Evolutionary conservation across 2,329 filamentous ascomycete species (phyloP).

Genomic region (Epichloe festucae): DNA sequence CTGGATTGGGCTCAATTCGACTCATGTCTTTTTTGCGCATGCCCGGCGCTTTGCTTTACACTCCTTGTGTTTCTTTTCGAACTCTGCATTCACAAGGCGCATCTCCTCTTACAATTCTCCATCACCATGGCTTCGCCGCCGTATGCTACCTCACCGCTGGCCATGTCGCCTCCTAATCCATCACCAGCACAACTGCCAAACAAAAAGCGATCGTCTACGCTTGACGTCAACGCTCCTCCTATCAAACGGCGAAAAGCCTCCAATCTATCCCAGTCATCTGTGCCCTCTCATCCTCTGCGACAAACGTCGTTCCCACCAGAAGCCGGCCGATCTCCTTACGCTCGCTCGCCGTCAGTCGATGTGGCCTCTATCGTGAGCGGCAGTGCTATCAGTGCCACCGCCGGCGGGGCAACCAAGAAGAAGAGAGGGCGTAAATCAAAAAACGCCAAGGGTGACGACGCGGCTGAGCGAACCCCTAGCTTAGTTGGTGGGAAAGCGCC

Average conservation of each 20-base stretch:
- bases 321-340: slow-evolving; percentile 35
- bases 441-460: slow-evolving; percentile 32
- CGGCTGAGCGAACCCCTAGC: slow-evolving; percentile 31
- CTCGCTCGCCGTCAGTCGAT: slow-evolving; percentile 54
- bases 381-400: slow-evolving; percentile 37
- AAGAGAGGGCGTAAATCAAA: slow-evolving; percentile 51
- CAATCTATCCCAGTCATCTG: slow-evolving; percentile 40
- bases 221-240: slow-evolving; percentile 37
- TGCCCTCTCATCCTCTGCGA: slow-evolving; percentile 54
- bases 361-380: slow-evolving; percentile 47
- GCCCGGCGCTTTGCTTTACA: too few species aligned
- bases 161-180: slow-evolving; percentile 42
- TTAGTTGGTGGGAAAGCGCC: slow-evolving; percentile 27
- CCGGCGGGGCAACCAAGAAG: slow-evolving; percentile 35
- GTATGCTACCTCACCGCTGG: slow-evolving; percentile 34
- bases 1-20: background rate
- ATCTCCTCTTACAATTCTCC: background rate
- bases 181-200: slow-evolving; percentile 34
- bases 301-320: slow-evolving; percentile 72
- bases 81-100: background rate
- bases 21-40: background rate
- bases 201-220: slow-evolving; percentile 48
- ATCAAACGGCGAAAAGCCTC: slow-evolving; percentile 62
- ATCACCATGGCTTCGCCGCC: slow-evolving; percentile 43
- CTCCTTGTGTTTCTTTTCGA: background rate